A percentile compares a stretch with the other conserved stretches of the same genome.
phyloP scores from a whole-genome alignment of 2,329 filamentous ascomycete genomes.

The Cercospora sp. region DNA sequence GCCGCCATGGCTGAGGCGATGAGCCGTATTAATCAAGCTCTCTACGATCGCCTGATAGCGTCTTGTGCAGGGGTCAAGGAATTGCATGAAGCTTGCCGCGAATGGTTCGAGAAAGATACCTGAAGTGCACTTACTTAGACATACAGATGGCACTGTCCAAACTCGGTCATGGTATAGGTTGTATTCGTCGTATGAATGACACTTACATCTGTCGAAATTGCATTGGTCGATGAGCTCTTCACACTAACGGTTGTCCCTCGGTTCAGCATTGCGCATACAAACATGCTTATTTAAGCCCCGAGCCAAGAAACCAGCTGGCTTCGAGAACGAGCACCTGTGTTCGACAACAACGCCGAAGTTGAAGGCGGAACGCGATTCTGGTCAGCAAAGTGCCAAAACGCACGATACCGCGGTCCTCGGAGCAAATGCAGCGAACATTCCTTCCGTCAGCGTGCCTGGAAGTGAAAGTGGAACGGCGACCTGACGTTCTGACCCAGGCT shows the following conservation, averaged over 20 bases:
- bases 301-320: background rate
- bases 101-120: conserved; percentile 25
- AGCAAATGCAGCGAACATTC: background rate
- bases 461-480: background rate
- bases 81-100: conserved; percentile 26
- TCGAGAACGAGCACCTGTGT: background rate
- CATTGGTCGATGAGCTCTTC: background rate
- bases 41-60: conserved; percentile 19
- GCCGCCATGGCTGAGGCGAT: conserved; percentile 26
- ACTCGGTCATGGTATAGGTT: background rate
- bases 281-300: background rate
- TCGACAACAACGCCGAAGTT: background rate
- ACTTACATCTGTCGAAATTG: background rate
- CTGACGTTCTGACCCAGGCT: background rate
- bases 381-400: background rate
- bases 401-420: background rate
- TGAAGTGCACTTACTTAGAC: background rate
- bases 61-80: conserved; percentile 14
- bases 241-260: conserved; percentile 4
- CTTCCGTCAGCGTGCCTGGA: background rate
- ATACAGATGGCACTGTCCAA: background rate
- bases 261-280: conserved; percentile 2
- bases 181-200: background rate
- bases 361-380: background rate
- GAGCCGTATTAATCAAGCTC: conserved; percentile 23